Conservation (phyloP, 495 filamentous ascomycete genomes). For the Aspergillus heteromorphus region DNA sequence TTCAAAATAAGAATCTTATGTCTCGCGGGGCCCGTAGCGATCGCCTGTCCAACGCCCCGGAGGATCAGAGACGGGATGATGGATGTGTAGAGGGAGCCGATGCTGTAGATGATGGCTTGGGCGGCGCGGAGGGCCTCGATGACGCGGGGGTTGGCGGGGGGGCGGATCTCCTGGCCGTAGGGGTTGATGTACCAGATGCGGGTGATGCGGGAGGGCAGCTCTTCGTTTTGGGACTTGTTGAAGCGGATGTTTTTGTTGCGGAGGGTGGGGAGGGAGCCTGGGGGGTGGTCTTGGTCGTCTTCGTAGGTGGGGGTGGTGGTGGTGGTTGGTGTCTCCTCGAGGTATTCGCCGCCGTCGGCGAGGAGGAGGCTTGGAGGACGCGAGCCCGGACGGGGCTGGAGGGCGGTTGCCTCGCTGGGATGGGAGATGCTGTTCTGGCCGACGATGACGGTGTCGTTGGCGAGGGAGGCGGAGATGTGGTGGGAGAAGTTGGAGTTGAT, state of each 20-base stretch:
- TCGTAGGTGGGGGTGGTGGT: conserved; percentile 50
- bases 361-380: conserved; percentile 34
- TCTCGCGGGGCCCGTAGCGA: conserved; percentile 37
- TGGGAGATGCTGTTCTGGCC: conserved; percentile 93
- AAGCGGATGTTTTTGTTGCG: conserved; percentile 75
- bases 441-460: conserved; percentile 71
- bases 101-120: conserved; percentile 75
- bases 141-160: conserved; percentile 73
- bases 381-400: conserved; percentile 32
- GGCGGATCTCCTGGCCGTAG: conserved; percentile 85
- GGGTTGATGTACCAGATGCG: conserved; percentile 97
- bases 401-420: conserved; percentile 55
- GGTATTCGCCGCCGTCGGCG: conserved; percentile 42
- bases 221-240: conserved; percentile 64
- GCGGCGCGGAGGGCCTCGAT: conserved; percentile 57
- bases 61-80: conserved; percentile 62
- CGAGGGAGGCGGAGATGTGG: conserved; percentile 81
- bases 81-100: conserved; percentile 80
- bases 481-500: conserved; percentile 92
- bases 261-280: conserved; percentile 74
- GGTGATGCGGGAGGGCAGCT: conserved; percentile 69
- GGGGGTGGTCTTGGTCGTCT: conserved; percentile 80
- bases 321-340: conserved; percentile 57
- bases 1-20: conserved; percentile 87
- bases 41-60: conserved; percentile 39